A percentile compares a stretch with the other conserved stretches of the same genome.
These are phyloP conservation scores for Vigna trinervia DNA, from an alignment of 306 rosid species.

Conservation along the genomic window DNA sequence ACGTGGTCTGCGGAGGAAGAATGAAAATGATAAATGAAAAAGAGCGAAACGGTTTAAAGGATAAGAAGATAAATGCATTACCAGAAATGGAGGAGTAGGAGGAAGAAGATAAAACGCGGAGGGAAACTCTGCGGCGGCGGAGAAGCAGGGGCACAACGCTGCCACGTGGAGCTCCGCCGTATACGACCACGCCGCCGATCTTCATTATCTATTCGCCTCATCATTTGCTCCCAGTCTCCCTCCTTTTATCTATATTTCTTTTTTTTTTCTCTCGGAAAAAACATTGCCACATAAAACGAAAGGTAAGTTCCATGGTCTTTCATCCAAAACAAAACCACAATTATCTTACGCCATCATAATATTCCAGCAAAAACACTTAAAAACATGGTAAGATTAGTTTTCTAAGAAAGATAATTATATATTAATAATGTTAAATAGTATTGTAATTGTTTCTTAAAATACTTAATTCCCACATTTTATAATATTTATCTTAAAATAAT, in stretches of 20 bases:
- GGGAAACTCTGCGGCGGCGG: constrained; percentile 52
- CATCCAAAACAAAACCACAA: no score
- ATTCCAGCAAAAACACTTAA: no score
- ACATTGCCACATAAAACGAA: constrained; percentile 30
- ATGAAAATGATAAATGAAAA: not conserved
- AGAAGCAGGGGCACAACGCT: constrained; percentile 67
- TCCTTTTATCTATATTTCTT: not conserved
- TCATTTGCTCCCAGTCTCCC: constrained; percentile 24
- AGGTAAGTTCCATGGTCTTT: not conserved
- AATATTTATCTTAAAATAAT: no score
- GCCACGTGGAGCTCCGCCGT: constrained; percentile 67
- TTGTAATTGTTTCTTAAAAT: no score
- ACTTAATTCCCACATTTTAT: no score
- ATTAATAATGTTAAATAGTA: no score
- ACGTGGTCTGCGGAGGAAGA: constrained; percentile 66
- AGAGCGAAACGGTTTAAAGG: not conserved
- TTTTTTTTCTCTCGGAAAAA: not conserved
- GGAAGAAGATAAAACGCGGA: constrained; percentile 55
- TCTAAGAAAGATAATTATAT: no score
- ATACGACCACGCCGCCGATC: constrained; percentile 73
- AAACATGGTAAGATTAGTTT: no score
- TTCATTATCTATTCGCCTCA: constrained; percentile 52
- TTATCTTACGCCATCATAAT: no score
- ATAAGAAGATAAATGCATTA: constrained; percentile 22
- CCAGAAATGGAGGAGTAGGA: constrained; percentile 52